Percentiles rank a stretch among this genome's conserved stretches.
Conservation (phyloP, 768 basidiomycete species). For the Tephrocybe sp. region DNA sequence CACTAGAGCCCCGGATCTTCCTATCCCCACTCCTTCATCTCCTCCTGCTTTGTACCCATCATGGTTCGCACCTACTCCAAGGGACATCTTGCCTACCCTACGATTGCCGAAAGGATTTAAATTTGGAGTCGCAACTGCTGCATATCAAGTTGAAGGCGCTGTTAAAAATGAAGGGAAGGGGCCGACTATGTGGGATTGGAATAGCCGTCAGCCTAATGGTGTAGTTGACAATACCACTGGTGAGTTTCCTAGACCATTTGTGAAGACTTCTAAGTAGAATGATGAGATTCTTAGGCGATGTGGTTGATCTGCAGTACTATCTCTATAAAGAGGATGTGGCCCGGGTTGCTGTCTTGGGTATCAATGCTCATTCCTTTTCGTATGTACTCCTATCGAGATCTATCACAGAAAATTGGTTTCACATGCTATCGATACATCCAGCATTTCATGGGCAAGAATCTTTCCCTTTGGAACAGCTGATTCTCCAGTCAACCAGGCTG, state of each 20-base stretch:
- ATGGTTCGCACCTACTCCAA: conserved; percentile 43
- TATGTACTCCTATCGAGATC: conserved; percentile 16
- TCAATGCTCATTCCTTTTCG: conserved; percentile 52
- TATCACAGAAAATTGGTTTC: neutral
- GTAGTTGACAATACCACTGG: conserved; percentile 44
- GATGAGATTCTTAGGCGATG: conserved; percentile 30
- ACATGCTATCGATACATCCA: conserved; percentile 12
- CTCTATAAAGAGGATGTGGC: conserved; percentile 52
- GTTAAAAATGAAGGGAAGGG: conserved; percentile 48
- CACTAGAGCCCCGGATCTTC: conserved; percentile 34
- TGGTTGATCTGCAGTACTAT: conserved; percentile 48
- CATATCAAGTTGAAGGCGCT: conserved; percentile 54
- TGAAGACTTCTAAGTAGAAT: neutral
- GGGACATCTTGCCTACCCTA: conserved; percentile 39
- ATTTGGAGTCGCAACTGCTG: conserved; percentile 51
- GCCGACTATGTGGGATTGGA: conserved; percentile 49
- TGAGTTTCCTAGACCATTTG: conserved; percentile 7
- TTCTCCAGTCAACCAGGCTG: conserved; percentile 48
- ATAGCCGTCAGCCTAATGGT: conserved; percentile 38
- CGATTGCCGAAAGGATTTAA: conserved; percentile 46
- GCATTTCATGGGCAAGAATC: conserved; percentile 50
- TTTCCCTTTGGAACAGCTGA: conserved; percentile 47
- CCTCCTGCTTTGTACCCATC: conserved; percentile 44
- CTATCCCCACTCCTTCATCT: conserved; percentile 37
- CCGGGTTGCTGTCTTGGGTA: conserved; percentile 45